Conservation (phyloP, 192 early-diverging fungal genomes). For the Rhizophlyctis rosea region DNA sequence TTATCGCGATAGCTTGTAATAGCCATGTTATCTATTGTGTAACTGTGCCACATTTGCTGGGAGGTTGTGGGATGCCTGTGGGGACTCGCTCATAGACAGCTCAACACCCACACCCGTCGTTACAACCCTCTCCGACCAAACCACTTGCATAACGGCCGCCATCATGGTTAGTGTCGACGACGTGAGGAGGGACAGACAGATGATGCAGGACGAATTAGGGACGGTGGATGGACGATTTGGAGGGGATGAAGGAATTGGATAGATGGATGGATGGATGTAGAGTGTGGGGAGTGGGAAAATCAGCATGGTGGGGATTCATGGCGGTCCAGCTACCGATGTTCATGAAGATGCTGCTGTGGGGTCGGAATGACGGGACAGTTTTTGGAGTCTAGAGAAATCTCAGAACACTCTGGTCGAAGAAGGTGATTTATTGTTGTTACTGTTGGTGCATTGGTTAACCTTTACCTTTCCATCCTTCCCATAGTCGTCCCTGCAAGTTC, state of each 20-base stretch:
- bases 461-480: background rate
- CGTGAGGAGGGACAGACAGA: background rate
- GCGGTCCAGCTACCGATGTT: background rate
- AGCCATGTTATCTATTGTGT: no score
- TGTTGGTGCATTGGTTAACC: background rate
- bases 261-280: constrained; percentile 15
- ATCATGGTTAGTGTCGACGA: constrained; percentile 4
- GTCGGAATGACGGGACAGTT: background rate
- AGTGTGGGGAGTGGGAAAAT: background rate
- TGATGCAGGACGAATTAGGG: background rate
- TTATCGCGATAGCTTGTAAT: no score
- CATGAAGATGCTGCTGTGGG: background rate
- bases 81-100: no score
- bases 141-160: background rate
- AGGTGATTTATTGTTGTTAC: background rate
- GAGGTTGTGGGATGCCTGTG: no score
- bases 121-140: background rate
- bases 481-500: constrained; percentile 29
- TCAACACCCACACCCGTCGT: no score
- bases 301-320: background rate
- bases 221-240: background rate
- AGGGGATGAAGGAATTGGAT: background rate
- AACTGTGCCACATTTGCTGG: no score
- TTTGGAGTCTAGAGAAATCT: background rate
- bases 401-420: background rate